These are phyloP conservation scores for Lagenaria siceraria DNA, from an alignment of 306 rosid genomes.

Conservation along the genomic window DNA sequence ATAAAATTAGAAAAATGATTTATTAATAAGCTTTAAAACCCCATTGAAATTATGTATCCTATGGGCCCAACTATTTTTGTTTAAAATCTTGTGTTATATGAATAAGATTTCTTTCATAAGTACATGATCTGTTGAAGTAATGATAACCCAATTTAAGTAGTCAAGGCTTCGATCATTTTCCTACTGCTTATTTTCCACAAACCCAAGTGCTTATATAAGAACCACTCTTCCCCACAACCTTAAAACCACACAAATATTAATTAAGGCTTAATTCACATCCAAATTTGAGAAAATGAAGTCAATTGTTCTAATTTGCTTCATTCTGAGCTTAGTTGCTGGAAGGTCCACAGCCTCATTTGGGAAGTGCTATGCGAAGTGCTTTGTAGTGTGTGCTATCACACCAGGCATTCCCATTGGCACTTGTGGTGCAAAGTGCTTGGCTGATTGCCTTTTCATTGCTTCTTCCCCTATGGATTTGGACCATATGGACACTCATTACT, in stretches of 20 bases:
- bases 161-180: not conserved
- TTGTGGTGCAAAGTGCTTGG: conserved; percentile 25
- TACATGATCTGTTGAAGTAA: not conserved
- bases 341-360: conserved; percentile 12
- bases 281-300: not conserved
- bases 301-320: not conserved
- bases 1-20: too few relatives aligned
- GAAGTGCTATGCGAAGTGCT: conserved; percentile 29
- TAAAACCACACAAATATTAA: too few relatives aligned
- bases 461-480: not conserved
- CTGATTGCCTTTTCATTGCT: conserved; percentile 14
- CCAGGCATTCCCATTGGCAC: conserved; percentile 10
- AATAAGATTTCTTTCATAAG: not conserved
- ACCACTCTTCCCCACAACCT: not conserved
- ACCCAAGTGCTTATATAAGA: not conserved
- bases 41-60: not conserved
- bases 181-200: not conserved
- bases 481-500: not conserved
- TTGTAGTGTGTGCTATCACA: conserved; percentile 21
- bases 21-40: too few relatives aligned
- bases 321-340: conserved; percentile 4
- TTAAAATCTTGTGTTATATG: not conserved
- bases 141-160: not conserved
- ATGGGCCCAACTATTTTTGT: not conserved
- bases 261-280: too few relatives aligned